Evolutionary conservation across 352 stramenopile species (phyloP).

Genomic region (Phytophthora capsici): DNA sequence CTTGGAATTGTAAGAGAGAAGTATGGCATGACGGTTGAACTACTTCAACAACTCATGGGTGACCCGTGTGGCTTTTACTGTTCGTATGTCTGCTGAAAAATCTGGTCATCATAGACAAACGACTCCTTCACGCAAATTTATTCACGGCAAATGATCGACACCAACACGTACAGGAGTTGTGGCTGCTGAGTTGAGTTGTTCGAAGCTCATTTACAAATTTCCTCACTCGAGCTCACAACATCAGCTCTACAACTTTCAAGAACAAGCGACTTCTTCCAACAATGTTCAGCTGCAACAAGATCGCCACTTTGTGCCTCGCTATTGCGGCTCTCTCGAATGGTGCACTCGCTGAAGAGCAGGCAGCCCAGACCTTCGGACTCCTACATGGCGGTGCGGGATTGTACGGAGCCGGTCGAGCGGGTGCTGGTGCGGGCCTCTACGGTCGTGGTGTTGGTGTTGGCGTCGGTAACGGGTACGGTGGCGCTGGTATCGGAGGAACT

Average conservation of each 20-base stretch:
- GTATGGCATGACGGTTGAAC: too few species aligned
- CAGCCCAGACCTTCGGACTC: constrained; percentile 19
- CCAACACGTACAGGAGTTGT: too few species aligned
- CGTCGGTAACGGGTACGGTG: background rate
- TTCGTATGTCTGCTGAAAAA: too few species aligned
- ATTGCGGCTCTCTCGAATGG: constrained; percentile 4
- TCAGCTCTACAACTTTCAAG: background rate
- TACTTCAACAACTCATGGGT: too few species aligned
- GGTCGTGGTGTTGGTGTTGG: background rate
- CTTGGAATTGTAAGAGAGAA: too few species aligned
- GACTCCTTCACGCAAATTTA: too few species aligned
- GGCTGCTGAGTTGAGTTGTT: too few species aligned
- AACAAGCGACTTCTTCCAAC: background rate
- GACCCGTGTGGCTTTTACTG: too few species aligned
- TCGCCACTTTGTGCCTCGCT: constrained; percentile 15
- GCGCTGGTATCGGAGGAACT: background rate
- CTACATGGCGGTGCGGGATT: background rate
- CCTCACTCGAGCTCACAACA: constrained; percentile 9
- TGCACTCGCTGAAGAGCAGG: constrained; percentile 11
- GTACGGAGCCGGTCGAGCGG: background rate
- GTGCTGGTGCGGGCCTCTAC: background rate
- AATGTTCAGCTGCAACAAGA: constrained; percentile 24
- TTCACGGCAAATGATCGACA: too few species aligned
- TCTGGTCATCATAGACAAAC: too few species aligned
- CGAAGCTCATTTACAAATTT: constrained; percentile 10